phyloP scores from a whole-genome alignment of 2,329 filamentous ascomycete genomes.

The Balansia obtecta region DNA sequence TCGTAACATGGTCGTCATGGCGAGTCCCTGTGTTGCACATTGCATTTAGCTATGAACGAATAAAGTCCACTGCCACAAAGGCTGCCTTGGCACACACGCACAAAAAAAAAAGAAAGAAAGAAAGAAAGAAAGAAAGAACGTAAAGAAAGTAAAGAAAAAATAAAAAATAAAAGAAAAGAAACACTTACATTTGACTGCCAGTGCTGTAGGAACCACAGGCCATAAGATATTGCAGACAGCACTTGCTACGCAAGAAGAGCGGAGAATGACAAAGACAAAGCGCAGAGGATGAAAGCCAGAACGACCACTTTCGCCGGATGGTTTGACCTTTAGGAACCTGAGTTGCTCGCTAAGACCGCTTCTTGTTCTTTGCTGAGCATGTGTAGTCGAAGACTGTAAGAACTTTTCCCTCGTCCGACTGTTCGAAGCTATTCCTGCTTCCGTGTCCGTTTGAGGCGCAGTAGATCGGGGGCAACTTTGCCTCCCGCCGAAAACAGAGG shows the following conservation, averaged over 20 bases:
- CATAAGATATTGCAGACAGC: constrained; percentile 35
- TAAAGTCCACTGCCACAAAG: background rate
- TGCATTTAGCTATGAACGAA: constrained; percentile 3
- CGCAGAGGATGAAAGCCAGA: constrained; percentile 30
- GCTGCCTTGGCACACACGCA: background rate
- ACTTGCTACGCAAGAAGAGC: constrained; percentile 31
- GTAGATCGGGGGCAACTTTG: too few species aligned
- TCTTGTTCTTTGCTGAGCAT: background rate
- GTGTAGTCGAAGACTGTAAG: background rate
- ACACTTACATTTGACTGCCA: constrained; percentile 27
- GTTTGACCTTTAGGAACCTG: constrained; percentile 11
- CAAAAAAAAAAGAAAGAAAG: too few species aligned
- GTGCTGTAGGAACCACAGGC: constrained; percentile 36
- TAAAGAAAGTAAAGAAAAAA: too few species aligned
- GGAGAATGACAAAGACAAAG: constrained; percentile 30
- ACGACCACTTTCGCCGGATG: constrained; percentile 32
- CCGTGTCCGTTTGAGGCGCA: too few species aligned
- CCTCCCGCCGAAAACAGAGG: too few species aligned
- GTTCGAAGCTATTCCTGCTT: too few species aligned
- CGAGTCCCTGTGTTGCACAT: constrained; percentile 18
- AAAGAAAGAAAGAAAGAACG: too few species aligned
- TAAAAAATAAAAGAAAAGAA: too few species aligned
- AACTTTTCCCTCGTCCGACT: background rate
- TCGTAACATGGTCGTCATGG: constrained; percentile 26
- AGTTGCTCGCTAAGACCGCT: background rate